Percentiles rank a stretch among this genome's conserved stretches.
These are phyloP conservation scores for Epichloe elymi DNA, from an alignment of 2,329 filamentous ascomycete genomes.

Conservation along the genomic window DNA sequence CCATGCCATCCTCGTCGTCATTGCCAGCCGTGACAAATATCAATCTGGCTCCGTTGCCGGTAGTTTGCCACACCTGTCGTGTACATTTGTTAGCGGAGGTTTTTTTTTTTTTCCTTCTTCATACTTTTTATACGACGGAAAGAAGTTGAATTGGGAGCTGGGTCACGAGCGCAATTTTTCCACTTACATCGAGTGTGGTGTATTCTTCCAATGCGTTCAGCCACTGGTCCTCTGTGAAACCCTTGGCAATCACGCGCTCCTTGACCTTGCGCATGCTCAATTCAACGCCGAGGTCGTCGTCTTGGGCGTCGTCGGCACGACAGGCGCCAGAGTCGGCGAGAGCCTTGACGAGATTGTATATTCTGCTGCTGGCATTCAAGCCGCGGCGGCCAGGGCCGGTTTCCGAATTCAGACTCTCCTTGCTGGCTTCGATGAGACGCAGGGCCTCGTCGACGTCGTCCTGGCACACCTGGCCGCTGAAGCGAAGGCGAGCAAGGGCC, in stretches of 20 bases:
- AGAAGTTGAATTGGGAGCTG: too few relatives aligned
- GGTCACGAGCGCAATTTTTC: background rate
- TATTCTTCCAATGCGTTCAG: conserved; percentile 80
- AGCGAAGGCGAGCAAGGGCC: conserved; percentile 82
- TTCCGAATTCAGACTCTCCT: conserved; percentile 75
- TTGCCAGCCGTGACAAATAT: conserved; percentile 54
- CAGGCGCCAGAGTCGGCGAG: conserved; percentile 81
- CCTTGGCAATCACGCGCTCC: conserved; percentile 87
- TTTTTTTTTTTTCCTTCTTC: background rate
- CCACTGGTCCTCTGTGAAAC: conserved; percentile 92
- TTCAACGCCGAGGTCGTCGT: conserved; percentile 45
- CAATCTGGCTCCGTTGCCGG: conserved; percentile 55
- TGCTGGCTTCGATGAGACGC: conserved; percentile 81
- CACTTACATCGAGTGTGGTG: conserved; percentile 69
- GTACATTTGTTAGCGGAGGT: conserved; percentile 22
- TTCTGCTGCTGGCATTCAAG: conserved; percentile 73
- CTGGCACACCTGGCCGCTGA: conserved; percentile 69
- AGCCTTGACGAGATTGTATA: conserved; percentile 86
- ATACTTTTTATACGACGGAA: too few relatives aligned
- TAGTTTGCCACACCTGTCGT: conserved; percentile 62
- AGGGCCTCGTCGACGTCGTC: conserved; percentile 95
- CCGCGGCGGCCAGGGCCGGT: conserved; percentile 46
- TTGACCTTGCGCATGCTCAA: conserved; percentile 79
- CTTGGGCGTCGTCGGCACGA: conserved; percentile 54
- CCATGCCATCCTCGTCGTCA: conserved; percentile 38